Percentiles rank a stretch among this genome's conserved stretches.
These are phyloP conservation scores for Blastocystis sp. DNA, from an alignment of 352 stramenopile species.

Conservation along the genomic window DNA sequence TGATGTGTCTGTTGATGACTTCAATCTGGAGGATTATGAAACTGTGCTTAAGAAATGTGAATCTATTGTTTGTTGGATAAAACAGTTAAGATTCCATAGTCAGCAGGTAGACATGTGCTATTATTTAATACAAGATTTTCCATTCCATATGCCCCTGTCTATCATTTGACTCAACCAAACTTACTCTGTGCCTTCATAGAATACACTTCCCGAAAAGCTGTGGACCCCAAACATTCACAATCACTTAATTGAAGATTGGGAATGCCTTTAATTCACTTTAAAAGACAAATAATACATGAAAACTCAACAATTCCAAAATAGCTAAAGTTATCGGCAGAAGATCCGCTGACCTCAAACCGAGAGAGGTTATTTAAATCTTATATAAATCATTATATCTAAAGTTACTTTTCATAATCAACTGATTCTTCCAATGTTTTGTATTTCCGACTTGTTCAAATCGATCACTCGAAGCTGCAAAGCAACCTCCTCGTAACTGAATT, in stretches of 20 bases:
- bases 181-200: not conserved
- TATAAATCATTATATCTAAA: too few species aligned
- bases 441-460: too few species aligned
- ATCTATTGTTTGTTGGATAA: slow-evolving; percentile 23
- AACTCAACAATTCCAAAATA: too few species aligned
- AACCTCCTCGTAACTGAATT: too few species aligned
- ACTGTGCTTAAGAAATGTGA: not conserved
- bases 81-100: not conserved
- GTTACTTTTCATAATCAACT: too few species aligned
- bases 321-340: too few species aligned
- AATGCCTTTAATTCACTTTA: too few species aligned
- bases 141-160: not conserved
- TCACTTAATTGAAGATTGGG: not conserved
- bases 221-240: not conserved
- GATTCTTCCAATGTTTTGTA: too few species aligned
- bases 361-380: too few species aligned
- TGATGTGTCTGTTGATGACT: not conserved
- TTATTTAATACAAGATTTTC: not conserved
- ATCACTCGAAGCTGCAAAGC: too few species aligned
- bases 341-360: too few species aligned
- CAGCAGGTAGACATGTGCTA: not conserved
- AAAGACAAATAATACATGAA: too few species aligned
- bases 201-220: not conserved
- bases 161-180: not conserved
- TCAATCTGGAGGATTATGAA: slow-evolving; percentile 60